Base-by-base conservation (phyloP, 495 filamentous ascomycete species). In the Acidomyces sp. region DNA sequence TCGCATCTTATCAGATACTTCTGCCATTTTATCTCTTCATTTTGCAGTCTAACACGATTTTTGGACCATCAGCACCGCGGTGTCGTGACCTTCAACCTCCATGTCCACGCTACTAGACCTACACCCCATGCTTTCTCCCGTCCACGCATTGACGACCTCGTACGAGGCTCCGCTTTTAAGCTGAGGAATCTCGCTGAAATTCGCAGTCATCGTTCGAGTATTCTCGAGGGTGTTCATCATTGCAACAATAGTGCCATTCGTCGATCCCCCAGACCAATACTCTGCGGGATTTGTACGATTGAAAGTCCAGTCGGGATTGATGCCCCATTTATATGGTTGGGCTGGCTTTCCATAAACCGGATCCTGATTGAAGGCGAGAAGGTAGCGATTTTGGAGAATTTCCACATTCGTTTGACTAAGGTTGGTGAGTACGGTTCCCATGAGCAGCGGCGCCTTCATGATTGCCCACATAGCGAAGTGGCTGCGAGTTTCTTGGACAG, bases 361-460 rank as follows among this genome's bases (percentile, higher is more conserved):
- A 41, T 82, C 78, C 51, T 81, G 78, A 49, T 72, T 69, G 55
- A 81, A 77, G 0, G 68, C 67, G 4, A 81, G 58, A 0, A 82
- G 55, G 15, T 69, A 57, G 35, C 60, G 47, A 55, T 80, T 81
- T 49, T 70, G 69, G 17, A 82, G 60, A 25, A 78, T 69, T 0
- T 56, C 55, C 4, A 78, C 54, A 21, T 73, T 66, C 0, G 47
- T 48, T 12, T 53, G 27, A 2, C 52, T 51, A 19, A 76, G 64
- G 11, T 56, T 60, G 15, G 55, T 60, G 20, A 70, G 54, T 5
- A 66, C 55, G n/a, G 68, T 72, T 27, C 72, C 71, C 32, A 77
- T 75, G 9, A 77, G 58, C 17, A 76, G 48, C 1, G 72, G 74
- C 3, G 57, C 61, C 49, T 75, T 77, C 67, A 77, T 68, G 2